phyloP scores from a whole-genome alignment of 169 alveolate species.

The Theileria orientalis region DNA sequence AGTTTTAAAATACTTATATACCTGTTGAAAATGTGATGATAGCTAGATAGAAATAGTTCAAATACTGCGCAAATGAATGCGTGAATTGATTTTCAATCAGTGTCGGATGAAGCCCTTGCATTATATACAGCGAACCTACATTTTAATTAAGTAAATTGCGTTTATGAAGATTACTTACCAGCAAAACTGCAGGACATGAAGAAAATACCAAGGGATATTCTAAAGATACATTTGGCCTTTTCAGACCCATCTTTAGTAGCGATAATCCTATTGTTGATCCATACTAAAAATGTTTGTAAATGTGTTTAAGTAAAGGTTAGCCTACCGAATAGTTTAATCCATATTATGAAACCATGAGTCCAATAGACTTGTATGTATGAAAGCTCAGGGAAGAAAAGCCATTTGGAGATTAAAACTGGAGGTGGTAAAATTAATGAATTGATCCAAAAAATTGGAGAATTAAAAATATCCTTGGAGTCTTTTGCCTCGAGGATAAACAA shows the following conservation, averaged over 20 bases:
- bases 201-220: slow-evolving; percentile 46
- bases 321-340: slow-evolving; percentile 50
- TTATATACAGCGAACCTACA: slow-evolving; percentile 51
- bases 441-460: slow-evolving; percentile 48
- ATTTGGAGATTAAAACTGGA: slow-evolving; percentile 12
- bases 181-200: slow-evolving; percentile 60
- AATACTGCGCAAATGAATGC: slow-evolving; percentile 25
- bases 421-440: slow-evolving; percentile 52
- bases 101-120: slow-evolving; percentile 55
- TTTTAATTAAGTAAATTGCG: background rate
- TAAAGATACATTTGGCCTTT: slow-evolving; percentile 30
- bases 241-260: slow-evolving; percentile 29
- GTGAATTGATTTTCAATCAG: background rate
- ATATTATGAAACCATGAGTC: slow-evolving; percentile 52
- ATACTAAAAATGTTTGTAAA: background rate
- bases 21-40: slow-evolving; percentile 75
- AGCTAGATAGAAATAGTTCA: slow-evolving; percentile 69
- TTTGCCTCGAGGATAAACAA: slow-evolving; percentile 49
- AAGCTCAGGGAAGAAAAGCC: slow-evolving; percentile 25
- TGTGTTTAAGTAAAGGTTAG: background rate
- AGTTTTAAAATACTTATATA: background rate
- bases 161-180: slow-evolving; percentile 10
- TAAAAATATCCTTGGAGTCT: slow-evolving; percentile 43
- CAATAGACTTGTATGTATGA: slow-evolving; percentile 43
- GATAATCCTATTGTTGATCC: slow-evolving; percentile 26